Percentiles rank a stretch among this genome's conserved stretches.
These are phyloP conservation scores for Daldinia concentrica DNA, from an alignment of 495 filamentous ascomycete genomes.

Conservation along the genomic window DNA sequence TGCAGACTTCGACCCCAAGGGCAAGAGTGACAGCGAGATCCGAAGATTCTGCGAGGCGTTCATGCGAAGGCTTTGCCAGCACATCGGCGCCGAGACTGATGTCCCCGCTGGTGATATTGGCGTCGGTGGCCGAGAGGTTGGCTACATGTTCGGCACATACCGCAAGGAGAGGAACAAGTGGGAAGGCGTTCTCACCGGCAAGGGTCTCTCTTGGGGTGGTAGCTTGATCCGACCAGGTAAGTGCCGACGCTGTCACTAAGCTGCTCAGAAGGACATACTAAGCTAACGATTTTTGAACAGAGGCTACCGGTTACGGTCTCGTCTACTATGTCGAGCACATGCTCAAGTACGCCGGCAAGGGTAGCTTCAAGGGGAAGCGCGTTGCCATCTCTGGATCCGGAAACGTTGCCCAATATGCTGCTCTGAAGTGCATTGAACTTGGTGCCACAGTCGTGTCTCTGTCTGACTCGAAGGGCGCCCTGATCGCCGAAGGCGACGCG, in stretches of 20 bases:
- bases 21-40: constrained; percentile 97
- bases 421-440: constrained; percentile 95
- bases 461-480: constrained; percentile 87
- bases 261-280: not conserved
- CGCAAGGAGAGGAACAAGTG: constrained; percentile 85
- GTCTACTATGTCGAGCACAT: constrained; percentile 98
- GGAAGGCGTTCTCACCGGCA: constrained; percentile 94
- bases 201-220: constrained; percentile 93
- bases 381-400: constrained; percentile 97
- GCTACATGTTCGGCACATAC: constrained; percentile 97
- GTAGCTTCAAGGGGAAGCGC: constrained; percentile 88
- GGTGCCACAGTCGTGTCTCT: constrained; percentile 92
- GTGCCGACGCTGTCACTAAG: not conserved
- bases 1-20: constrained; percentile 99
- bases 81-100: constrained; percentile 97
- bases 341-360: constrained; percentile 88
- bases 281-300: constrained; percentile 46
- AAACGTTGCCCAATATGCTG: constrained; percentile 98
- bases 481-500: constrained; percentile 73
- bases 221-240: constrained; percentile 82
- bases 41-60: constrained; percentile 96
- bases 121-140: constrained; percentile 87
- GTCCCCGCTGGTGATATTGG: constrained; percentile 96
- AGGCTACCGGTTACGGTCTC: constrained; percentile 96
- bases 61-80: constrained; percentile 92